Conservation (phyloP, 208 protist species). For the Leishmania braziliensis region DNA sequence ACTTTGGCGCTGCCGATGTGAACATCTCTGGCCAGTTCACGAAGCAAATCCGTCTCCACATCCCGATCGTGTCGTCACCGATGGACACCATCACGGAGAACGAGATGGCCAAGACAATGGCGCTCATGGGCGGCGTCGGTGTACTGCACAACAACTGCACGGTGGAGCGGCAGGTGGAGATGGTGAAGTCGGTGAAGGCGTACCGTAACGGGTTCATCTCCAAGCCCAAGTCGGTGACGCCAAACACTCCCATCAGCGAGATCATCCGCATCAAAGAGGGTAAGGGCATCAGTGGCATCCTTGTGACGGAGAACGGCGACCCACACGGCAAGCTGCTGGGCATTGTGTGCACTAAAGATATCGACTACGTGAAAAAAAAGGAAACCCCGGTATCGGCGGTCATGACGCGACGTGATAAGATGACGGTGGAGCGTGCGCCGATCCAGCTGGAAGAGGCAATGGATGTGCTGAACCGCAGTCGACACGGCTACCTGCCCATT, state of each 20-base stretch:
- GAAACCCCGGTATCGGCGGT: conserved; percentile 69
- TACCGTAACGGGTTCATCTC: conserved; percentile 98
- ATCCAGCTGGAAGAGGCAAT: conserved; percentile 95
- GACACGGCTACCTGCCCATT: conserved; percentile 96
- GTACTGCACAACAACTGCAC: conserved; percentile 97
- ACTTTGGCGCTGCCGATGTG: conserved; percentile 92
- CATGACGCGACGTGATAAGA: conserved; percentile 84
- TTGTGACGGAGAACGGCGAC: conserved; percentile 95
- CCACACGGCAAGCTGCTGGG: conserved; percentile 95
- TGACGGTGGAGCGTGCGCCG: conserved; percentile 84
- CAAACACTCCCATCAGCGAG: conserved; percentile 81
- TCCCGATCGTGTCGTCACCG: conserved; percentile 92
- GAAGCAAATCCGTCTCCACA: conserved; percentile 92
- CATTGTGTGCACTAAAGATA: conserved; percentile 97
- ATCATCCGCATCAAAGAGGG: conserved; percentile 92
- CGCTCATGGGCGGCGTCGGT: conserved; percentile 95
- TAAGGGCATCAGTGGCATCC: conserved; percentile 96
- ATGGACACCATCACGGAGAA: conserved; percentile 97
- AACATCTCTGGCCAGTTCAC: conserved; percentile 81
- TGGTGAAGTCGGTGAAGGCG: conserved; percentile 94
- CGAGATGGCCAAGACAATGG: conserved; percentile 90
- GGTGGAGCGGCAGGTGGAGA: conserved; percentile 89
- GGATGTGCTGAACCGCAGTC: conserved; percentile 93
- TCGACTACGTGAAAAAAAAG: conserved; percentile 96
- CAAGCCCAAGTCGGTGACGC: conserved; percentile 91